Evolutionary conservation across 1,284 basidiomycete genomes (phyloP).

Genomic region (Boletus nobilissimus): DNA sequence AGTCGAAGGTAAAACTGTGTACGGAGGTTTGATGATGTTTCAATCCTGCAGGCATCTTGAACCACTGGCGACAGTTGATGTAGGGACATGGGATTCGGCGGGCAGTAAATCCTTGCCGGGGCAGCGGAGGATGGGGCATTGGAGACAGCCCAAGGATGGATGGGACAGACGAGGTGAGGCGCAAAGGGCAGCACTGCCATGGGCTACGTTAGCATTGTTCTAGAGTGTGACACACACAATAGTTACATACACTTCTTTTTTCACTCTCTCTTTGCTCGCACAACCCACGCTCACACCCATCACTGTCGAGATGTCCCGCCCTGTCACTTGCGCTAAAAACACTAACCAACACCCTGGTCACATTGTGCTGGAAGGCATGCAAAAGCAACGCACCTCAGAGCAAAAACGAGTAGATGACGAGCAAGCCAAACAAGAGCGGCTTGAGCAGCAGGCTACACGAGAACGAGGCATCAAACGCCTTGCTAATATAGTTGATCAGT

Average conservation of each 20-base stretch:
- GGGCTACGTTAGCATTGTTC: too few species aligned
- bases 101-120: not conserved
- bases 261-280: too few species aligned
- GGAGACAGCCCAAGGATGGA: too few species aligned
- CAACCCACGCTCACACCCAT: too few species aligned
- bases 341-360: not conserved
- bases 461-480: not conserved
- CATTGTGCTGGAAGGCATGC: not conserved
- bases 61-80: not conserved
- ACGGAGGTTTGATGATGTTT: not conserved
- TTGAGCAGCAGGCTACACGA: not conserved
- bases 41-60: not conserved
- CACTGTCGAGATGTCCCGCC: not conserved
- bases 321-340: not conserved
- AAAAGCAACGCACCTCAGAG: not conserved
- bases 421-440: not conserved
- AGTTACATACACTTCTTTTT: too few species aligned
- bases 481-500: not conserved
- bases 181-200: too few species aligned
- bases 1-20: too few species aligned
- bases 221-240: too few species aligned
- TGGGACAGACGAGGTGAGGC: too few species aligned
- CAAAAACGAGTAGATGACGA: not conserved
- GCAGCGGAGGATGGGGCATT: too few species aligned
- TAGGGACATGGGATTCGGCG: not conserved